These are phyloP conservation scores for Cryptococcus neoformans DNA, from an alignment of 1,284 basidiomycete genomes.

Conservation along the genomic window DNA sequence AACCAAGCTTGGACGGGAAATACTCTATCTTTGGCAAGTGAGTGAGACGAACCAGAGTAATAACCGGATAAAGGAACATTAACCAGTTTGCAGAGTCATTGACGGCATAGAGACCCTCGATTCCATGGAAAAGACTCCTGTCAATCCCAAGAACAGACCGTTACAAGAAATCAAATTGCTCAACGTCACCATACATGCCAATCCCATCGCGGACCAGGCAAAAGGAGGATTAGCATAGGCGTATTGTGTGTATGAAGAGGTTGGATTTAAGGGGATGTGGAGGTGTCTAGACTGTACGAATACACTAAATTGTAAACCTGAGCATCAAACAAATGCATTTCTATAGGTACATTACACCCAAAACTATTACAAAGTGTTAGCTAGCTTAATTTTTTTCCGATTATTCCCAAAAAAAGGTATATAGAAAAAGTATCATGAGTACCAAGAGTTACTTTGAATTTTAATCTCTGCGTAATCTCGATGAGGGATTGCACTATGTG, in stretches of 20 bases:
- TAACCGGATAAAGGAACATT: not conserved
- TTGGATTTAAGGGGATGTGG: not conserved
- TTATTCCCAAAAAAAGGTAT: too few species aligned
- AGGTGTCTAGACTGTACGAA: not conserved
- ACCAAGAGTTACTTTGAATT: slow-evolving; percentile 17
- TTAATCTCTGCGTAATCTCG: slow-evolving; percentile 16
- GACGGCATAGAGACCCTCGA: slow-evolving; percentile 88
- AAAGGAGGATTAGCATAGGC: slow-evolving; percentile 11
- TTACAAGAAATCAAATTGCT: slow-evolving; percentile 76
- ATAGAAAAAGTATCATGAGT: not conserved
- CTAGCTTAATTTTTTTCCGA: too few species aligned
- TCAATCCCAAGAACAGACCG: slow-evolving; percentile 86
- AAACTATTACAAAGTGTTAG: too few species aligned
- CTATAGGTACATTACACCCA: not conserved
- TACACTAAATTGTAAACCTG: not conserved
- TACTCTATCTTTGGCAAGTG: slow-evolving; percentile 86
- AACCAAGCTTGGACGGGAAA: slow-evolving; percentile 86
- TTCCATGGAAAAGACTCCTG: slow-evolving; percentile 82
- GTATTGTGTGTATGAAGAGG: not conserved
- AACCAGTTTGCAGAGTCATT: slow-evolving; percentile 64
- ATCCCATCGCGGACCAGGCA: slow-evolving; percentile 59
- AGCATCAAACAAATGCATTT: not conserved
- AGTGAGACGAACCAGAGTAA: slow-evolving; percentile 15
- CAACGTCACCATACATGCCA: slow-evolving; percentile 88
- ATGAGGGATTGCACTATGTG: slow-evolving; percentile 48